Percentiles rank a stretch among this genome's conserved stretches.
Evolutionary conservation across 306 rosid genomes (phyloP).

Genomic region (Vigna nakashimae): DNA sequence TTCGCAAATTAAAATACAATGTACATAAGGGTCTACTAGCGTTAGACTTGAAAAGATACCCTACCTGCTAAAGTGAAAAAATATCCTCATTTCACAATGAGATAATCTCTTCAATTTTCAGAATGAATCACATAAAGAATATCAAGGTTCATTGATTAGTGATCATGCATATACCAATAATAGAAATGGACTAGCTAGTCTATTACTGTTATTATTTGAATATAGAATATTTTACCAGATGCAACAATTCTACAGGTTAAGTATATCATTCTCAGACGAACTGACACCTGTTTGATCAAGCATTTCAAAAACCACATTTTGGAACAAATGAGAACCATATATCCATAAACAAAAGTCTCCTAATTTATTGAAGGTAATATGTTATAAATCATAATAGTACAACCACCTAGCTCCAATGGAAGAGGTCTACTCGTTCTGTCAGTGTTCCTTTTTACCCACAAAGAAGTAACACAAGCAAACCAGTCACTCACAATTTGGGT

Average conservation of each 20-base stretch:
- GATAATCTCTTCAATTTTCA: slow-evolving; percentile 13
- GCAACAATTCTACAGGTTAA: not conserved
- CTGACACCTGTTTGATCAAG: slow-evolving; percentile 13
- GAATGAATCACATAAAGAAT: slow-evolving; percentile 31
- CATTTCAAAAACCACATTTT: not conserved
- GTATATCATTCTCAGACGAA: not conserved
- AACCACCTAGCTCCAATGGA: not conserved
- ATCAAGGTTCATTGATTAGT: not conserved
- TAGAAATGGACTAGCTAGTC: not conserved
- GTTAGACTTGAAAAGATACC: slow-evolving; percentile 1
- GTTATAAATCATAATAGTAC: slow-evolving; percentile 15
- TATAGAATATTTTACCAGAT: slow-evolving; percentile 18
- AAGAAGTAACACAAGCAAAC: slow-evolving; percentile 17
- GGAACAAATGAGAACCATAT: not conserved
- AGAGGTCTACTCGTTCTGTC: not conserved
- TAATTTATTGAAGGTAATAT: not conserved
- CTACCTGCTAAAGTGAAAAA: slow-evolving; percentile 11
- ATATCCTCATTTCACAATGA: slow-evolving; percentile 19
- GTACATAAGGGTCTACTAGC: not conserved
- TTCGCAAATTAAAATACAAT: slow-evolving; percentile 23
- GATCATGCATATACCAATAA: slow-evolving; percentile 5
- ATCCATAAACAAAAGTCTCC: slow-evolving; percentile 1
- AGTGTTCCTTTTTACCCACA: slow-evolving; percentile 6
- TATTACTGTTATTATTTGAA: not conserved
- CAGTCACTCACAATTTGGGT: slow-evolving; percentile 82